Evolutionary conservation across 2,329 filamentous ascomycete genomes (phyloP).

Genomic region (Pseudogymnoascus sp.): DNA sequence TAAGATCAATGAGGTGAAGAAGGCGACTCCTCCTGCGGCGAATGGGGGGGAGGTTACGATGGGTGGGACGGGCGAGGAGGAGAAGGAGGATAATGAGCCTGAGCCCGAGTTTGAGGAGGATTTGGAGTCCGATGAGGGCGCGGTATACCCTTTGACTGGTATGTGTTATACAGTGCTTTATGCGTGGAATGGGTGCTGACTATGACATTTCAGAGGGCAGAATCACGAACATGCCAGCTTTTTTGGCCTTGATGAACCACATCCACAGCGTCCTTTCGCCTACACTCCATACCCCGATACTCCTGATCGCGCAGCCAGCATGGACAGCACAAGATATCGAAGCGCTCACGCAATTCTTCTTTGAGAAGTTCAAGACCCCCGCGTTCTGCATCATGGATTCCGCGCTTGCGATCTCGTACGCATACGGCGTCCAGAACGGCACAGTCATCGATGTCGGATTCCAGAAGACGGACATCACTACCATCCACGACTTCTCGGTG

Average conservation of each 20-base stretch:
- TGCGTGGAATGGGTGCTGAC: constrained; percentile 6
- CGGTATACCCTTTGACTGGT: constrained; percentile 74
- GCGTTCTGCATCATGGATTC: constrained; percentile 86
- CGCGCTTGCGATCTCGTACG: constrained; percentile 79
- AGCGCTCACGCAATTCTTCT: constrained; percentile 83
- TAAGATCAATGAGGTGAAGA: constrained; percentile 61
- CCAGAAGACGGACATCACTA: constrained; percentile 87
- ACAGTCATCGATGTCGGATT: constrained; percentile 87
- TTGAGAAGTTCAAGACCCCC: constrained; percentile 93
- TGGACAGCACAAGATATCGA: constrained; percentile 89
- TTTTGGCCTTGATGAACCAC: constrained; percentile 87
- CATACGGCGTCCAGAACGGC: constrained; percentile 63
- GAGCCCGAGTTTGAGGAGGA: constrained; percentile 76
- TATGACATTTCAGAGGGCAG: constrained; percentile 49
- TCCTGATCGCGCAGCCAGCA: constrained; percentile 79
- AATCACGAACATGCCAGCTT: constrained; percentile 84
- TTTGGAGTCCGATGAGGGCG: constrained; percentile 76
- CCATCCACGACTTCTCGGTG: constrained; percentile 74
- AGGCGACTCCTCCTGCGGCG: constrained; percentile 25
- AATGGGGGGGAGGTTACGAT: constrained; percentile 25
- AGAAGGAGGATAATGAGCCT: constrained; percentile 40
- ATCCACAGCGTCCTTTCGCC: constrained; percentile 84
- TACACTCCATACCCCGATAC: constrained; percentile 86
- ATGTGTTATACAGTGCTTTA: constrained; percentile 17
- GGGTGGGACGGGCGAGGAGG: constrained; percentile 25